A percentile compares a stretch with the other conserved stretches of the same genome.
These are phyloP conservation scores for Citrus mangshanensis DNA, from an alignment of 345 rosid genomes.

Conservation along the genomic window DNA sequence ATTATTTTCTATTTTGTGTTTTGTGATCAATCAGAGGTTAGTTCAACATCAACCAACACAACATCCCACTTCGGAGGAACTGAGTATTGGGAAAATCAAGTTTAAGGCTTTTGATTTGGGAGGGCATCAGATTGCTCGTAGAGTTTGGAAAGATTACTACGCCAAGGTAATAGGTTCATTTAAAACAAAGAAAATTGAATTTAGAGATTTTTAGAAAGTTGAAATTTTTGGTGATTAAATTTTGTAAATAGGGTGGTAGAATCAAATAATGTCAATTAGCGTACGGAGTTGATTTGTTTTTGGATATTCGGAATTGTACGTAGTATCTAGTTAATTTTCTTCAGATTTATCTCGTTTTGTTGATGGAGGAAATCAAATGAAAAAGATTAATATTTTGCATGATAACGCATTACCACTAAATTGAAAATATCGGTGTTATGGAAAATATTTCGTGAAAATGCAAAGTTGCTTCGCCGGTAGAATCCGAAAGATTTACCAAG, in stretches of 20 bases:
- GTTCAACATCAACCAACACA: slow-evolving; percentile 87
- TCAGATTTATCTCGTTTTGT: not conserved
- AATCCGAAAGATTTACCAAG: not conserved
- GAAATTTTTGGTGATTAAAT: not conserved
- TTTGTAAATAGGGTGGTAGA: not conserved
- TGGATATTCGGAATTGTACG: not conserved
- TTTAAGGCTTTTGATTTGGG: slow-evolving; percentile 89
- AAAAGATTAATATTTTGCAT: not conserved
- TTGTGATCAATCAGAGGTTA: slow-evolving; percentile 48
- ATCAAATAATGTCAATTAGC: not conserved
- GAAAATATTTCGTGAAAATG: not conserved
- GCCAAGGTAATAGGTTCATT: slow-evolving; percentile 48
- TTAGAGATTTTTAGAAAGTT: not conserved
- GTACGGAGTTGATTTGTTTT: not conserved
- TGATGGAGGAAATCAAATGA: not conserved
- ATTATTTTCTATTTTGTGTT: not conserved
- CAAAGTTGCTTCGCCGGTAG: not conserved
- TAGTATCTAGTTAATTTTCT: not conserved
- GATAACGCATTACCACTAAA: not conserved
- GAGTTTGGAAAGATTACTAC: slow-evolving; percentile 88
- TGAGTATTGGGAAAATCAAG: slow-evolving; percentile 78
- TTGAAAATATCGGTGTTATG: not conserved
- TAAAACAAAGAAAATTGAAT: not conserved
- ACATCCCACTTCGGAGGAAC: slow-evolving; percentile 79
- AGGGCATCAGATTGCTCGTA: slow-evolving; percentile 83